Base-by-base conservation (phyloP, 2,329 filamentous ascomycete species). In the Fusarium concolor region DNA sequence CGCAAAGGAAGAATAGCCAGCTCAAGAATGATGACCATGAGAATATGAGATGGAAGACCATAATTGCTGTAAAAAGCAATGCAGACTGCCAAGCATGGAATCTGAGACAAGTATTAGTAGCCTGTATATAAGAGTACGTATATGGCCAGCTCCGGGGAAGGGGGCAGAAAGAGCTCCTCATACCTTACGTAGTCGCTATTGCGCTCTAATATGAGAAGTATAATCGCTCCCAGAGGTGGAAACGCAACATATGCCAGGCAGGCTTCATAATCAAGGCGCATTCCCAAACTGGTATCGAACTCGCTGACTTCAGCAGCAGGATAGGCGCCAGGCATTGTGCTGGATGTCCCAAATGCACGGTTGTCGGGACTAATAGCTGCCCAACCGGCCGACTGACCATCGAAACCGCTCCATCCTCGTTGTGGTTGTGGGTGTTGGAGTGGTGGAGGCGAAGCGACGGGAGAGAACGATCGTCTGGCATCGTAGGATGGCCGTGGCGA, bases 61-160 rank as follows among this genome's bases (percentile, higher is more conserved):
- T 87, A 59, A 89, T 75, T 47, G 87, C 87, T 1, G 92, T 91
- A 78, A 97, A 97, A 5, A 97, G 79, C 74, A 97, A 84, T 67
- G 91, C 90, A 9, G 92, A 92, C 80, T 99, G 96, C 95, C 96
- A 99, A 10, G 96, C 96, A 79, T 99, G 96, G 73, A 98, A 98
- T 67, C 92, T 95, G 71, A n/a, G 18, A 15, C 18, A 38, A 28
- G 12, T 15, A 35, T 73, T 56, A 72, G 61, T 12, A 59, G 33
- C 10, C 43, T 17, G 35, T 17, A 45, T 18, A 41, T 11, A 11
- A n/a, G 10, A 3, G 6, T 8, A 33, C 35, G 33, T n/a, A 43
- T 29, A 17, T 10, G 8, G 18, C 10, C 42, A 17, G 24, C 10
- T 38, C 18, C 17, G 55, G 14, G 39, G 17, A 24, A 24, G 22